Evolutionary conservation across 805 yeast genomes (phyloP).

Genomic region (Barnettozyma vustinii): DNA sequence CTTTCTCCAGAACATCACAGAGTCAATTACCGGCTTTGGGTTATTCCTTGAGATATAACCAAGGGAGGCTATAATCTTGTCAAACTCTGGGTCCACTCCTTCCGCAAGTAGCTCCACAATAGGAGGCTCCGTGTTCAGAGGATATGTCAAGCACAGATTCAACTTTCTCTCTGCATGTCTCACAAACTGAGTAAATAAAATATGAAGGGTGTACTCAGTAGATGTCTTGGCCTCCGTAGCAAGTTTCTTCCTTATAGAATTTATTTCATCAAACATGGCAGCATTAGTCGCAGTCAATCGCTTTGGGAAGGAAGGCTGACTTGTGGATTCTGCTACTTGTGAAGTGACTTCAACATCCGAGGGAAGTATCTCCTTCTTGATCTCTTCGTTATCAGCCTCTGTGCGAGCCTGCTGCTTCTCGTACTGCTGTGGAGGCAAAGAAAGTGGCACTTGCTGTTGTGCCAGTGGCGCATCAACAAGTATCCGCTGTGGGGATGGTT

Average conservation of each 20-base stretch:
- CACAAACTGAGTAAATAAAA: constrained; percentile 91
- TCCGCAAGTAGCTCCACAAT: constrained; percentile 72
- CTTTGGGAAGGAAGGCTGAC: constrained; percentile 1
- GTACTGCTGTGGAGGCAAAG: background rate
- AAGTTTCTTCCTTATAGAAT: constrained; percentile 30
- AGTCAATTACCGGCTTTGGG: constrained; percentile 94
- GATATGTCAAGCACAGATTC: constrained; percentile 59
- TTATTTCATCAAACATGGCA: constrained; percentile 20
- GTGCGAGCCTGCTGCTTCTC: background rate
- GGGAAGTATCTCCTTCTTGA: background rate
- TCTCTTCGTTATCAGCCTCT: background rate
- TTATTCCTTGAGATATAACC: constrained; percentile 87
- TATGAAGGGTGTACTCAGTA: constrained; percentile 89
- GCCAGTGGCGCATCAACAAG: background rate
- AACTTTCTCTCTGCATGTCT: constrained; percentile 88
- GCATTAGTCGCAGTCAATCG: constrained; percentile 19
- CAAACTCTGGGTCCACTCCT: constrained; percentile 84
- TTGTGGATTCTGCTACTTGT: background rate
- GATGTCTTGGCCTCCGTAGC: constrained; percentile 62
- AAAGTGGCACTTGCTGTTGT: background rate
- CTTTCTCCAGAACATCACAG: constrained; percentile 97
- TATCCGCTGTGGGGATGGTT: background rate
- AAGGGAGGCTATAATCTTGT: constrained; percentile 74
- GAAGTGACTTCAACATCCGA: background rate
- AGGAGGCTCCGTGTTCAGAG: constrained; percentile 71